Conservation (phyloP, 352 stramenopile genomes). For the Phytopythium montanum region DNA sequence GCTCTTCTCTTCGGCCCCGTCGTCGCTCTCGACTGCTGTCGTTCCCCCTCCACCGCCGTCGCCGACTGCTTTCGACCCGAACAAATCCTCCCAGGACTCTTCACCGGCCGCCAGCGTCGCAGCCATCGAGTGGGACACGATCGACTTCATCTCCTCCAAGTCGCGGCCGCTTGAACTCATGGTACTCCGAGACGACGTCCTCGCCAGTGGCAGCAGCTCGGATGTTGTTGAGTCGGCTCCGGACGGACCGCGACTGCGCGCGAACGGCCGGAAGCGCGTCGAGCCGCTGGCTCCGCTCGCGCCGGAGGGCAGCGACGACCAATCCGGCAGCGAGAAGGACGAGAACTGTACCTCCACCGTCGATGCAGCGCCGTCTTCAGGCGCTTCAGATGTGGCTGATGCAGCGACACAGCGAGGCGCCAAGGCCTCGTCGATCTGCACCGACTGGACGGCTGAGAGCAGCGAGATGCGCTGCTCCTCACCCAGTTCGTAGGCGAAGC, state of each 20-base stretch:
- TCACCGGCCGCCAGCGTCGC: slow-evolving; percentile 22
- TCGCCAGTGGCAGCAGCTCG: slow-evolving; percentile 9
- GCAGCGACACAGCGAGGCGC: slow-evolving; percentile 14
- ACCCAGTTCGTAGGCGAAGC: slow-evolving; percentile 74
- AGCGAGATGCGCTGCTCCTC: slow-evolving; percentile 78
- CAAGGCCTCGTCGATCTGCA: slow-evolving; percentile 16
- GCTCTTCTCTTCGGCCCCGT: slow-evolving; percentile 26
- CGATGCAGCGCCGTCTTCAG: slow-evolving; percentile 12
- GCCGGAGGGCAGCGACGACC: slow-evolving; percentile 38
- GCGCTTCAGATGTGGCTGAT: not conserved
- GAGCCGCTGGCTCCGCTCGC: slow-evolving; percentile 5
- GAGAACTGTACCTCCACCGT: slow-evolving; percentile 55
- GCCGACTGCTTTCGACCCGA: slow-evolving; percentile 27
- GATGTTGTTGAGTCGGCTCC: not conserved
- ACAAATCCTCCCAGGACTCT: slow-evolving; percentile 73
- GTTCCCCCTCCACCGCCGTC: slow-evolving; percentile 22
- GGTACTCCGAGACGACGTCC: slow-evolving; percentile 3
- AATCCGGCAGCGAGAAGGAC: slow-evolving; percentile 58
- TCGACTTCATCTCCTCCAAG: slow-evolving; percentile 68
- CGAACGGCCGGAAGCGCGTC: slow-evolving; percentile 28
- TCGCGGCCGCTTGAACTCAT: slow-evolving; percentile 24
- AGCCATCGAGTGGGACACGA: slow-evolving; percentile 39
- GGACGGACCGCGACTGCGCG: slow-evolving; percentile 15
- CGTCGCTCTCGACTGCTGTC: slow-evolving; percentile 9
- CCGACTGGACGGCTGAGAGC: slow-evolving; percentile 48